Conservation (phyloP, 768 basidiomycete species). For the Auricularia sp. region DNA sequence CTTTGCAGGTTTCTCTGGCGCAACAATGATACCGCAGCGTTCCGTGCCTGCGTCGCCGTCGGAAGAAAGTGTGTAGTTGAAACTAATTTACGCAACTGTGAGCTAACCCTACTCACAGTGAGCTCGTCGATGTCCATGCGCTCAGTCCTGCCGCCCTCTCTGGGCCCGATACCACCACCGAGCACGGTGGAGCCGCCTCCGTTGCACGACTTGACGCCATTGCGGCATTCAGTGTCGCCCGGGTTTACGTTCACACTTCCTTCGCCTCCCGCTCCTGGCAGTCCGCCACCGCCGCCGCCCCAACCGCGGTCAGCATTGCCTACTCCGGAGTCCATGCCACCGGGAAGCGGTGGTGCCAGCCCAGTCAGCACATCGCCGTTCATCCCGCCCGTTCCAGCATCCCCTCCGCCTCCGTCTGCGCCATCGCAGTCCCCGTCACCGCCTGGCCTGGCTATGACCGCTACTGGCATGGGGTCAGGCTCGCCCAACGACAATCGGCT, state of each 20-base stretch:
- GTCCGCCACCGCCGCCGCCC: not conserved
- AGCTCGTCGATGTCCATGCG: not conserved
- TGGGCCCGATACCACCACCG: not conserved
- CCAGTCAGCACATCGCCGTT: not conserved
- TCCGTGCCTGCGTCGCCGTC: not conserved
- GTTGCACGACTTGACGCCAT: not conserved
- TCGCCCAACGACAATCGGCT: conserved; percentile 34
- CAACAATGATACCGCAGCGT: no score
- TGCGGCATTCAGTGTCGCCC: not conserved
- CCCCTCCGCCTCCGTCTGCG: not conserved
- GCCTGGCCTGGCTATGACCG: not conserved
- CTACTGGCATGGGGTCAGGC: not conserved
- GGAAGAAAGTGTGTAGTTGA: not conserved
- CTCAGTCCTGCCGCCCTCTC: not conserved
- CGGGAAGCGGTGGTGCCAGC: not conserved
- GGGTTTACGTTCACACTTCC: not conserved
- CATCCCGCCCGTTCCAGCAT: not conserved
- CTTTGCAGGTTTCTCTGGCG: no score
- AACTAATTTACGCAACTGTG: not conserved
- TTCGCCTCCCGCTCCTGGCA: not conserved
- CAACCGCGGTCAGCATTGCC: not conserved
- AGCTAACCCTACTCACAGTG: no score
- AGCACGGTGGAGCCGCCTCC: not conserved
- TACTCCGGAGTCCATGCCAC: not conserved
- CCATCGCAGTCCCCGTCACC: not conserved